Evolutionary conservation across 1,284 basidiomycete genomes (phyloP).

Genomic region (Ceratobasidium sp.): DNA sequence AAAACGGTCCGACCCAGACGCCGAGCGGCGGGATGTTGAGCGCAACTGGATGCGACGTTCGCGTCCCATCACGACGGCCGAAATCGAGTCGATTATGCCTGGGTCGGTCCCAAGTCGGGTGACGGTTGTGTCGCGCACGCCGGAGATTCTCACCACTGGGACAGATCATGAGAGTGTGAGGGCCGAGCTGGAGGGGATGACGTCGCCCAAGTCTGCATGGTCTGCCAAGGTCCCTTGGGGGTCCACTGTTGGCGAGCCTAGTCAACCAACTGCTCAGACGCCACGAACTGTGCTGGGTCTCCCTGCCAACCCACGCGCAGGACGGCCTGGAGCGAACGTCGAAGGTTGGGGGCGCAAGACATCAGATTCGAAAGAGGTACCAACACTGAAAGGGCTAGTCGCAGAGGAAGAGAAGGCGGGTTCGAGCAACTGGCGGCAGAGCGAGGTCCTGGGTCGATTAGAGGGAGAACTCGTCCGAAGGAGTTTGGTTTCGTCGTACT

Average conservation of each 20-base stretch:
- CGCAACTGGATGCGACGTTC: constrained; percentile 32
- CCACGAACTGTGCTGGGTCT: not conserved
- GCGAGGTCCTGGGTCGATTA: constrained; percentile 23
- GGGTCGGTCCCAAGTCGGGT: constrained; percentile 28
- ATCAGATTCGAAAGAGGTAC: not conserved
- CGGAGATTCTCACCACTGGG: constrained; percentile 16
- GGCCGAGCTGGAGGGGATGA: constrained; percentile 11
- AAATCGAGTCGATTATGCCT: not conserved
- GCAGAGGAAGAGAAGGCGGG: constrained; percentile 11
- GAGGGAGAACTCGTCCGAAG: constrained; percentile 31
- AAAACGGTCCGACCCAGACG: not conserved
- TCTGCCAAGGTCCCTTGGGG: constrained; percentile 7
- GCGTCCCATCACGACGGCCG: too few relatives aligned
- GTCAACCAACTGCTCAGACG: not conserved
- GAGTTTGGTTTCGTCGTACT: constrained; percentile 23
- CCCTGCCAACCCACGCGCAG: not conserved
- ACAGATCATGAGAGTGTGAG: constrained; percentile 13
- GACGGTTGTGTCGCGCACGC: constrained; percentile 26
- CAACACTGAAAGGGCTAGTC: constrained; percentile 11
- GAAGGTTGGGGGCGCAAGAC: constrained; percentile 33
- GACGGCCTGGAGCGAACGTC: constrained; percentile 10
- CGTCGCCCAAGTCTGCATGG: constrained; percentile 28
- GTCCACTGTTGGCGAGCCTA: not conserved
- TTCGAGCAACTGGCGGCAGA: constrained; percentile 5
- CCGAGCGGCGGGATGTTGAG: constrained; percentile 13